phyloP scores from a whole-genome alignment of 1,284 basidiomycete genomes.

The Cutaneotrichosporon arboriforme region DNA sequence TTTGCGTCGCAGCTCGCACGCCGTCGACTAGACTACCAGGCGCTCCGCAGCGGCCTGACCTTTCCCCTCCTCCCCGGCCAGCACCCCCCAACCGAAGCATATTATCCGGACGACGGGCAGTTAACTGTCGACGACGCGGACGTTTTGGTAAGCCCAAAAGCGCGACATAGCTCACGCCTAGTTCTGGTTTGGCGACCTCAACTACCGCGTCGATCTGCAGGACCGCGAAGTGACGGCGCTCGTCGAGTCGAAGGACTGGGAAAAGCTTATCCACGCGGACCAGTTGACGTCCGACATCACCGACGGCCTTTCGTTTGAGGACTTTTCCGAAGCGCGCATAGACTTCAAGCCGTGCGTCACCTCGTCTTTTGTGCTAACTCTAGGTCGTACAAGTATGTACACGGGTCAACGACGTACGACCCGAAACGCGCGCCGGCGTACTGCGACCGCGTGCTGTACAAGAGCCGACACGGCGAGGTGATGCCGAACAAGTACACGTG shows the following conservation, averaged over 20 bases:
- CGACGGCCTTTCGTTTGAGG: conserved; percentile 32
- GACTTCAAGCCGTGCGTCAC: conserved; percentile 35
- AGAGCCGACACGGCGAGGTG: conserved; percentile 8
- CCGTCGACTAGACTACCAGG: conserved; percentile 39
- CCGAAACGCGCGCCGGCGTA: conserved; percentile 38
- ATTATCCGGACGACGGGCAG: conserved; percentile 21
- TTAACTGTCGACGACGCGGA: conserved; percentile 31
- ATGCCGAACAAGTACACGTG: conserved; percentile 23
- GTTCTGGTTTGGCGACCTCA: conserved; percentile 46
- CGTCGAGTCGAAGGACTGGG: conserved; percentile 29
- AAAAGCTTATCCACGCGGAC: conserved; percentile 33
- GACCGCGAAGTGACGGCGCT: conserved; percentile 28
- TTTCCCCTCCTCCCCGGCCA: conserved; percentile 25
- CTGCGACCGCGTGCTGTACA: conserved; percentile 38
- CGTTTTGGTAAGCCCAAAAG: conserved; percentile 23
- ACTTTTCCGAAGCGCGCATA: conserved; percentile 33
- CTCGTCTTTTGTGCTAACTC: background rate
- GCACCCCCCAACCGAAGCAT: conserved; percentile 33
- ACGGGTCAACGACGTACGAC: conserved; percentile 36
- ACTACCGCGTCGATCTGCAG: conserved; percentile 38
- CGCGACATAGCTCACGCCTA: conserved; percentile 11
- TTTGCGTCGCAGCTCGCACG: conserved; percentile 53
- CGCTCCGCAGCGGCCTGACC: conserved; percentile 22
- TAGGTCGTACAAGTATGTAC: conserved; percentile 43
- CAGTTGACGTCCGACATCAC: conserved; percentile 34